phyloP scores from a whole-genome alignment of 2,329 filamentous ascomycete genomes.

The Verticillium albo-atrum region DNA sequence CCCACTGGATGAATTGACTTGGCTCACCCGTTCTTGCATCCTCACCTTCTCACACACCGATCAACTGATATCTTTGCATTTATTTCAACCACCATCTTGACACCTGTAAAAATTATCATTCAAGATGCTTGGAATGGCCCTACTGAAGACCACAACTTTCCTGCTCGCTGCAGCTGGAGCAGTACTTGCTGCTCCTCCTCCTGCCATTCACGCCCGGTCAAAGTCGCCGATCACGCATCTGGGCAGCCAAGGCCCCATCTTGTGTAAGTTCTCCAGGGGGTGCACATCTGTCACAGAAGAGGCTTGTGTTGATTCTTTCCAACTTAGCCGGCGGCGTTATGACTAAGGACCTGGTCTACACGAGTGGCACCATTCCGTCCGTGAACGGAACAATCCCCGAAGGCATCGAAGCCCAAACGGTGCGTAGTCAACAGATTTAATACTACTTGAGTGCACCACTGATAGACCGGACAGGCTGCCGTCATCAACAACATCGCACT shows the following conservation, averaged over 20 bases:
- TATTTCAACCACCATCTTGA: too few species aligned
- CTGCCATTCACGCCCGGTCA: constrained; percentile 2
- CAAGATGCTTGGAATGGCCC: constrained; percentile 2
- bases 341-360: constrained; percentile 11
- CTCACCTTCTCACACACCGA: too few species aligned
- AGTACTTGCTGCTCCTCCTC: constrained; percentile 4
- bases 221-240: constrained; percentile 4
- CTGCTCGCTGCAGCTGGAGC: constrained; percentile 6
- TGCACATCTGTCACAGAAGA: too few species aligned
- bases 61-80: too few species aligned
- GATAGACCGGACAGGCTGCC: not conserved
- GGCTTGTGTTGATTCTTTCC: not conserved
- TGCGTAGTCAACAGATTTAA: not conserved
- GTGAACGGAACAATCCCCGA: constrained; percentile 14
- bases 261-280: constrained; percentile 7
- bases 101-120: too few species aligned
- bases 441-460: not conserved
- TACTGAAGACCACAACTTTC: constrained; percentile 4
- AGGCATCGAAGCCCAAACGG: constrained; percentile 14
- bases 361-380: constrained; percentile 11
- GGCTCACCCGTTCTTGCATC: too few species aligned
- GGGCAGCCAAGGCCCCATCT: constrained; percentile 9
- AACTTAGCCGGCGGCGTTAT: constrained; percentile 12
- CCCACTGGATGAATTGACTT: too few species aligned
- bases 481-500: constrained; percentile 12